Evolutionary conservation across 306 rosid genomes (phyloP).

Genomic region (Fagus sylvatica): DNA sequence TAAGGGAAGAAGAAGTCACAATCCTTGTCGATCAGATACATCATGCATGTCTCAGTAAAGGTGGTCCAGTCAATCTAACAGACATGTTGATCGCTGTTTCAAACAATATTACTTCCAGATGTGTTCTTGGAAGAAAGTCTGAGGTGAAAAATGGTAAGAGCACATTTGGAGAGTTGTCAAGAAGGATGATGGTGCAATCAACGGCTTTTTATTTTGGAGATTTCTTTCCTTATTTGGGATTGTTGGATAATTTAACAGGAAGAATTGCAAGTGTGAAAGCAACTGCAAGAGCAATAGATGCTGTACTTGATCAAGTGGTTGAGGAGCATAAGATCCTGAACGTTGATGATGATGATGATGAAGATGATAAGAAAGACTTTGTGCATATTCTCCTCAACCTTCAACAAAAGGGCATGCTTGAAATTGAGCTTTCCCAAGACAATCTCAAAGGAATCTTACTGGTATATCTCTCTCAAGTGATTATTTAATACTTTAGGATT

Average conservation of each 20-base stretch:
- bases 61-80: not conserved
- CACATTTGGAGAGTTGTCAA: not conserved
- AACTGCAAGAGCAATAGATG: constrained; percentile 3
- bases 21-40: not conserved
- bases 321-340: constrained; percentile 23
- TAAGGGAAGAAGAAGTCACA: constrained; percentile 19
- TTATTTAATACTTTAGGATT: no score
- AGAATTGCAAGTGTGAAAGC: not conserved
- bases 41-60: not conserved
- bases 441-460: constrained; percentile 28
- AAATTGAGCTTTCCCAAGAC: constrained; percentile 9
- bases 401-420: not conserved
- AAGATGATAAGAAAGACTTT: not conserved
- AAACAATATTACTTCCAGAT: not conserved
- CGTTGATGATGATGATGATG: not conserved
- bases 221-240: constrained; percentile 15
- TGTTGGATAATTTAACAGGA: constrained; percentile 33
- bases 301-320: constrained; percentile 3
- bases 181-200: not conserved
- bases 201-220: constrained; percentile 3
- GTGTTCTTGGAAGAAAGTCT: constrained; percentile 6
- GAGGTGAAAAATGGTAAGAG: constrained; percentile 2
- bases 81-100: not conserved
- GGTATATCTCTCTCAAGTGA: not conserved
- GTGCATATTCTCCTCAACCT: constrained; percentile 31